These are phyloP conservation scores for Panellus pusillus DNA, from an alignment of 768 basidiomycete species.

Conservation along the genomic window DNA sequence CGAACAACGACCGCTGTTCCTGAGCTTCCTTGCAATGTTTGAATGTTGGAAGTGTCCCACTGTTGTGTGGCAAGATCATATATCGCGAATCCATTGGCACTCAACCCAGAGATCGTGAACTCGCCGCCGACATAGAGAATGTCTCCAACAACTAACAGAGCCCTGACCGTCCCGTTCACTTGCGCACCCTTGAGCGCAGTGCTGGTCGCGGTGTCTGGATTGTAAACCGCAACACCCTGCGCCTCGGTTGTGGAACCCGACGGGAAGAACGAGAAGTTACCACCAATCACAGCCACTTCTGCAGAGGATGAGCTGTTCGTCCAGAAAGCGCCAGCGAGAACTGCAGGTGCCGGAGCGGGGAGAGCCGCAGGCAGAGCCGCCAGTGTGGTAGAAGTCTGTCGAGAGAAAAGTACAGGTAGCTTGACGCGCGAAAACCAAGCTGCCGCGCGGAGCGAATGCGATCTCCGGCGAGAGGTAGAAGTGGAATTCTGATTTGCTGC, in stretches of 20 bases:
- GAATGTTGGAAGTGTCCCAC: constrained; percentile 62
- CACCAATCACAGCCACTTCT: constrained; percentile 80
- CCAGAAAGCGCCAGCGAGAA: constrained; percentile 89
- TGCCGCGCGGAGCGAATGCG: constrained; percentile 32
- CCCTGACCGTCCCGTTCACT: constrained; percentile 72
- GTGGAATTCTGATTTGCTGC: constrained; percentile 33
- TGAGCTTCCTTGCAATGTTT: constrained; percentile 56
- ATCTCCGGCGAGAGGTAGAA: constrained; percentile 38
- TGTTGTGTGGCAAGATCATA: constrained; percentile 70
- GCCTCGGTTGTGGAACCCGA: constrained; percentile 40
- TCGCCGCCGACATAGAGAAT: constrained; percentile 82
- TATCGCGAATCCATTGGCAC: constrained; percentile 69
- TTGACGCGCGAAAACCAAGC: constrained; percentile 52
- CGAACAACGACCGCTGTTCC: constrained; percentile 65
- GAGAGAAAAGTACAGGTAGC: constrained; percentile 45
- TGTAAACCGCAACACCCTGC: constrained; percentile 70
- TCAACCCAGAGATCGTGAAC: constrained; percentile 62
- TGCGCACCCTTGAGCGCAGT: constrained; percentile 59
- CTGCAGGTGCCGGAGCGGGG: constrained; percentile 69
- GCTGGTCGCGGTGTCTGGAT: constrained; percentile 49
- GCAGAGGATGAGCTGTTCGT: constrained; percentile 67
- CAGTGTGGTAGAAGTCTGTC: constrained; percentile 51
- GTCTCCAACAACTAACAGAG: constrained; percentile 72
- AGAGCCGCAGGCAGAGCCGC: constrained; percentile 55
- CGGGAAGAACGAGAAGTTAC: constrained; percentile 75